These are phyloP conservation scores for Haplographium delicatum DNA, from an alignment of 495 filamentous ascomycete species.

Conservation along the genomic window DNA sequence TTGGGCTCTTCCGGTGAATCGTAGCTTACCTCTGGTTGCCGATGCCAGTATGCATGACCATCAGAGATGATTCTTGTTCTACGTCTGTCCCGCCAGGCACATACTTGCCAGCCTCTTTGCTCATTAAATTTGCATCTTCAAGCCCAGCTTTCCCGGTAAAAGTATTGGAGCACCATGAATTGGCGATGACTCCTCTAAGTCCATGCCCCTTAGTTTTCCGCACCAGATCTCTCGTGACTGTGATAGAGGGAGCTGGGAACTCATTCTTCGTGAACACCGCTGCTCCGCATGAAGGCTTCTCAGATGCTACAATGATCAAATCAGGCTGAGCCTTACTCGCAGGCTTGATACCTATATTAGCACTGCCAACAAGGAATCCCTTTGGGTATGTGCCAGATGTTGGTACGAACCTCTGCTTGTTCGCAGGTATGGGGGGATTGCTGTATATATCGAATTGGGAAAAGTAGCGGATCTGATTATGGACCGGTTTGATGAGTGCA, in stretches of 20 bases:
- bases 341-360: conserved; percentile 86
- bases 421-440: conserved; percentile 49
- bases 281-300: conserved; percentile 76
- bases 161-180: conserved; percentile 92
- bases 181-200: conserved; percentile 77
- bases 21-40: no score
- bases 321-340: conserved; percentile 82
- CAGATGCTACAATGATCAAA: conserved; percentile 77
- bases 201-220: conserved; percentile 56
- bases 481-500: no score
- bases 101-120: conserved; percentile 61
- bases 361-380: conserved; percentile 79
- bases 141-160: conserved; percentile 86
- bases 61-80: conserved; percentile 56
- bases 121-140: conserved; percentile 83
- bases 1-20: no score
- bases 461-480: neutral
- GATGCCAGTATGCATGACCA: conserved; percentile 96
- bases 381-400: conserved; percentile 75
- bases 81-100: conserved; percentile 42
- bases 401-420: conserved; percentile 82
- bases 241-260: conserved; percentile 91
- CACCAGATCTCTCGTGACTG: conserved; percentile 66
- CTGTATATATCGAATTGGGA: conserved; percentile 2
- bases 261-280: conserved; percentile 96